These are phyloP conservation scores for sunflower (Helianthus annuus) DNA, from an alignment of 129 eudicot genomes.

Conservation along the genomic window HanXRQr2.0-SUNRISE NC_035442.2:22753309-22753808, in stretches of 20 bases:
- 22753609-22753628: slow-evolving; percentile 56
- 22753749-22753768: slow-evolving; percentile 83
- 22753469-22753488: slow-evolving; percentile 85
- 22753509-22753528: neutral
- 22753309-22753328: no score
- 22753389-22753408: neutral
- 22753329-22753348: no score
- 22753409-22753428: slow-evolving; percentile 43
- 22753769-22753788: slow-evolving; percentile 58
- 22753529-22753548: no score
- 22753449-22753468: slow-evolving; percentile 62
- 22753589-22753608: no score
- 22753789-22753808: slow-evolving; percentile 50
- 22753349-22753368: no score
- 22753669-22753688: slow-evolving; percentile 62
- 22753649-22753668: slow-evolving; percentile 91
- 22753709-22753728: no score
- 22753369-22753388: neutral
- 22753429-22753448: slow-evolving; percentile 69
- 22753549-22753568: no score
- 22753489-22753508: slow-evolving; percentile 87
- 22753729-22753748: neutral
- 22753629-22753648: slow-evolving; percentile 84
- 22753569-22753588: no score
- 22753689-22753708: no score